Conservation (phyloP, 352 stramenopile species). For the Globisporangium megalacanthum region DNA sequence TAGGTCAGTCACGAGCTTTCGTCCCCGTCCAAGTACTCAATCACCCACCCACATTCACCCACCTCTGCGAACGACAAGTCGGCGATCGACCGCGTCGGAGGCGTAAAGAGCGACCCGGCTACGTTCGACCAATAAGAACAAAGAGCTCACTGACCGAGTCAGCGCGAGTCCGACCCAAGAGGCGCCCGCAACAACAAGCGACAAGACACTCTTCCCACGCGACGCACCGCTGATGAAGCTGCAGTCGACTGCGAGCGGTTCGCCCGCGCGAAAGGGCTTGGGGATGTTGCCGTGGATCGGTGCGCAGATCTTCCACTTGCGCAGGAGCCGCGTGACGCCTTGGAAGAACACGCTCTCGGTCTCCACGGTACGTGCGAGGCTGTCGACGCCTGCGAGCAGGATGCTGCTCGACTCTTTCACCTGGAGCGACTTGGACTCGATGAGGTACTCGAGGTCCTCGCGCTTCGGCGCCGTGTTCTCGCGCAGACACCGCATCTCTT, state of each 20-base stretch:
- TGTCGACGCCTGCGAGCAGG: slow-evolving; percentile 64
- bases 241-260: slow-evolving; percentile 80
- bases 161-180: background rate
- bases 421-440: slow-evolving; percentile 71
- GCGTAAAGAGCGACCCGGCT: slow-evolving; percentile 73
- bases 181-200: background rate
- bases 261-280: slow-evolving; percentile 78
- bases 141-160: slow-evolving; percentile 2
- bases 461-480: slow-evolving; percentile 80
- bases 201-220: background rate
- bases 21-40: background rate
- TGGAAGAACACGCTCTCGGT: slow-evolving; percentile 86
- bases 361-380: slow-evolving; percentile 56
- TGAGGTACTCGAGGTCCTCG: slow-evolving; percentile 73
- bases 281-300: slow-evolving; percentile 85
- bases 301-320: slow-evolving; percentile 84
- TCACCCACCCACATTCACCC: background rate
- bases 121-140: background rate
- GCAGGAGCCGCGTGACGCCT: slow-evolving; percentile 67
- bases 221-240: slow-evolving; percentile 71
- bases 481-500: slow-evolving; percentile 83
- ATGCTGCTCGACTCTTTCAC: slow-evolving; percentile 75
- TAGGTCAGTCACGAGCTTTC: no score
- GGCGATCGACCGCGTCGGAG: slow-evolving; percentile 65
- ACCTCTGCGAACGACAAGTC: slow-evolving; percentile 82